Conservation (phyloP, 805 yeast genomes). For the Teunomyces funiuensis region DNA sequence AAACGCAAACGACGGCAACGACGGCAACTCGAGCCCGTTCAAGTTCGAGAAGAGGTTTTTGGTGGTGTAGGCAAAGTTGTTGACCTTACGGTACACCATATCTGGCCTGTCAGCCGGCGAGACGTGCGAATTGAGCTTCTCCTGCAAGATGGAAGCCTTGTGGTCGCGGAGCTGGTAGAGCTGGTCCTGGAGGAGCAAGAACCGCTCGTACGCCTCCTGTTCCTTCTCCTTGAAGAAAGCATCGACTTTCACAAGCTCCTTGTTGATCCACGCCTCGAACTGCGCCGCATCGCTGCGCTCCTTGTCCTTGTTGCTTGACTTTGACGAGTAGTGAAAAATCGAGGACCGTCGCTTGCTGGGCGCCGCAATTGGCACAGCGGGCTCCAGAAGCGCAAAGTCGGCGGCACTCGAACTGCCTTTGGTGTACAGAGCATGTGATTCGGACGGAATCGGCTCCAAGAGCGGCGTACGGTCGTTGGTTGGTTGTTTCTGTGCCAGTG, state of each 20-base stretch:
- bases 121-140: slow-evolving; percentile 9
- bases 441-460: slow-evolving; percentile 1
- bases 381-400: neutral
- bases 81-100: slow-evolving; percentile 21
- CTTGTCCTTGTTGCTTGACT: slow-evolving; percentile 18
- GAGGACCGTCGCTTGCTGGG: slow-evolving; percentile 16
- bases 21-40: slow-evolving; percentile 38
- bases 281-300: slow-evolving; percentile 39
- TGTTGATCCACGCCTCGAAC: slow-evolving; percentile 68
- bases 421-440: neutral
- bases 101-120: slow-evolving; percentile 9
- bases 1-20: slow-evolving; percentile 39
- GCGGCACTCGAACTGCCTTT: neutral
- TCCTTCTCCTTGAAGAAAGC: slow-evolving; percentile 61
- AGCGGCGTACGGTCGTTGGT: slow-evolving; percentile 6
- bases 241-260: slow-evolving; percentile 60
- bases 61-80: slow-evolving; percentile 31
- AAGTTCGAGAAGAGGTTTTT: slow-evolving; percentile 23
- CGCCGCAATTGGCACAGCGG: neutral
- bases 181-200: slow-evolving; percentile 65
- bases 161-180: slow-evolving; percentile 62
- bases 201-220: slow-evolving; percentile 57
- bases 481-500: neutral
- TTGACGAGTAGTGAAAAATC: slow-evolving; percentile 21
- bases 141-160: slow-evolving; percentile 19